phyloP scores from a whole-genome alignment of 2,329 filamentous ascomycete genomes.

The Alternaria triticina region DNA sequence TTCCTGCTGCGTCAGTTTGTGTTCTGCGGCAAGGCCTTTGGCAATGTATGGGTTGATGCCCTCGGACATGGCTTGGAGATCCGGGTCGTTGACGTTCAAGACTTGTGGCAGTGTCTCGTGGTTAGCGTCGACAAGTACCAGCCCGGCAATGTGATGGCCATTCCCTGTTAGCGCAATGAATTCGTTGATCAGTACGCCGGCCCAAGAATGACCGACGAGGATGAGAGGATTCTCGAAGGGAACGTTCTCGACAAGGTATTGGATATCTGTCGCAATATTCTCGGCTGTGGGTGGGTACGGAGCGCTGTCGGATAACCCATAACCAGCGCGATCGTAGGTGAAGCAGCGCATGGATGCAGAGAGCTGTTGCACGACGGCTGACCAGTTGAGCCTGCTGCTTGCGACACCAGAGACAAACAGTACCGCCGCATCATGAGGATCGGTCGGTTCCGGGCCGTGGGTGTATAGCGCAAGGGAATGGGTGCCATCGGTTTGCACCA shows the following conservation, averaged over 20 bases:
- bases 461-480: background rate
- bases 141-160: conserved; percentile 19
- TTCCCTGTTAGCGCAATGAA: conserved; percentile 19
- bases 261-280: conserved; percentile 21
- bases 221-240: conserved; percentile 23
- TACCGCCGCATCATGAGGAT: conserved; percentile 10
- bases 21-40: conserved; percentile 15
- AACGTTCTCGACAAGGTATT: conserved; percentile 18
- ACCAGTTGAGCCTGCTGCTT: conserved; percentile 17
- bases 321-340: conserved; percentile 29
- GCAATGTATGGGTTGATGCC: conserved; percentile 17
- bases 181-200: conserved; percentile 22
- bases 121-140: conserved; percentile 28
- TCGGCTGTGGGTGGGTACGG: conserved; percentile 21
- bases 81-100: conserved; percentile 17
- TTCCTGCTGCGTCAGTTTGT: conserved; percentile 24
- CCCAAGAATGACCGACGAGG: conserved; percentile 29
- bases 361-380: conserved; percentile 18
- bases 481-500: background rate
- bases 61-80: conserved; percentile 6
- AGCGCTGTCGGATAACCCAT: conserved; percentile 18
- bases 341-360: conserved; percentile 19
- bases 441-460: background rate
- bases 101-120: conserved; percentile 20
- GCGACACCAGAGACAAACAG: conserved; percentile 18